Percentiles rank a stretch among this genome's conserved stretches.
Conservation (phyloP, 331 rosid species). For the Rhamnella rubrinervis region DNA sequence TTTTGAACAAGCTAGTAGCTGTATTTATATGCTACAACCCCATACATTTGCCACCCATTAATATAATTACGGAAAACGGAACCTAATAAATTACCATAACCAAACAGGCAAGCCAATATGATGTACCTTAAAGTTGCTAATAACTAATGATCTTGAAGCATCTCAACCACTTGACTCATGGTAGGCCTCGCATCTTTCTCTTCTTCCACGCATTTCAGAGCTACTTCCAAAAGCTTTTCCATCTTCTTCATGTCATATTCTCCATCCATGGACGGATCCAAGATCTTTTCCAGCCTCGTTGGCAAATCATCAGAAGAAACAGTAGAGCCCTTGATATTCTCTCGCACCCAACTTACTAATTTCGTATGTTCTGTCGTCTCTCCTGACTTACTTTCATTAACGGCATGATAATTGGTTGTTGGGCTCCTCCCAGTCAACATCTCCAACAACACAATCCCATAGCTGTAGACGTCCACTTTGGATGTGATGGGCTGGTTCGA, state of each 20-base stretch:
- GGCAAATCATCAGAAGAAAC: not conserved
- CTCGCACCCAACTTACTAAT: slow-evolving; percentile 44
- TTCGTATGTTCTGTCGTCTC: slow-evolving; percentile 23
- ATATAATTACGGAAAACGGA: too few species aligned
- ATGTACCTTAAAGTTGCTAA: not conserved
- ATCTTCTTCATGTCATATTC: slow-evolving; percentile 3
- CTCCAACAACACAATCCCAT: slow-evolving; percentile 66
- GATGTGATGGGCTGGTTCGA: slow-evolving; percentile 57
- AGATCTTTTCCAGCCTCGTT: slow-evolving; percentile 10
- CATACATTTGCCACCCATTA: too few species aligned
- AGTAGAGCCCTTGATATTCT: not conserved
- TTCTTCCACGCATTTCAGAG: slow-evolving; percentile 27
- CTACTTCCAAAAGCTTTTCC: slow-evolving; percentile 19
- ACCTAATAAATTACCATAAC: not conserved
- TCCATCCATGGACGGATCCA: slow-evolving; percentile 14
- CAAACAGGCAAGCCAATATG: not conserved
- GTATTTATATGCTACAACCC: too few species aligned
- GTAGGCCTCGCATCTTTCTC: slow-evolving; percentile 25
- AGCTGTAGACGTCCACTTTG: slow-evolving; percentile 72
- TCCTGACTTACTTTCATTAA: not conserved
- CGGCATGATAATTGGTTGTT: not conserved
- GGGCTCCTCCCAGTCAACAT: slow-evolving; percentile 39
- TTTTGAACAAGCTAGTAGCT: too few species aligned
- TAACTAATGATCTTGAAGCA: slow-evolving; percentile 11
- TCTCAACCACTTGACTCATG: slow-evolving; percentile 30